Evolutionary conservation across 83 land plant species (phyloP), one percentile per base, ranked within the genome.

Genomic region (Thuja plicata): DNA sequence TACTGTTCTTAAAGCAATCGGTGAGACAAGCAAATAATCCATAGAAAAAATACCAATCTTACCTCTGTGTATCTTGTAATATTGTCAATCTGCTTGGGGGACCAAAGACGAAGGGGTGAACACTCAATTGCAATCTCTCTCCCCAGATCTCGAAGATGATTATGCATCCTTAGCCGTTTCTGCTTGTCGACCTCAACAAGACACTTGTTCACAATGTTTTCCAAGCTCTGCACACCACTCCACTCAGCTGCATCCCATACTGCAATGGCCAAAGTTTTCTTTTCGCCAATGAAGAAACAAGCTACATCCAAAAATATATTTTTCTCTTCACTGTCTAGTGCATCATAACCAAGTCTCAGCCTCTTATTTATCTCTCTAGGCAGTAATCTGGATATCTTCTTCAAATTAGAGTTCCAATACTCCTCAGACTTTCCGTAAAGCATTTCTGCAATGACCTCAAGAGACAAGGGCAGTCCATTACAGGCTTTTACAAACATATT

Each of bases 201-300:
- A 70, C 74, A 70, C 32, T 70, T 70, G 32, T 70, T 5, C 32
- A n/a, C n/a, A 70, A 70, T 10, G 54, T 12, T 50, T 12, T 50
- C 15, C 50, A 46, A 46, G 50, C 50, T 46, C 50, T 46, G 50
- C 54, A 27, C 32, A 24, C 74, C 74, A 70, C 74, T 70, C 74
- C n/a, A 70, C 74, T 24, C 32, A 24, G 82, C 71, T 62, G 70
- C 87, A 7, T 86, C 70, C 87, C 87, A 86, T 54, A 86, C 35
- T 34, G 27, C 30, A 10, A 86, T 52, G 37, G 41, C 55, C 35
- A 34, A 32, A 54, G 32, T 60, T 5, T 54, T 86, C 34, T 86
- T 52, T 57, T 86, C 87, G 30, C 87, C 87, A 9, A 86, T 32
- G 66, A 86, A 86, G 40, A 86, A 86, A 27, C 87, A 86, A 50